These are phyloP conservation scores for Scedosporium boydii DNA, from an alignment of 2,329 filamentous ascomycete species.

Conservation along the genomic window DNA sequence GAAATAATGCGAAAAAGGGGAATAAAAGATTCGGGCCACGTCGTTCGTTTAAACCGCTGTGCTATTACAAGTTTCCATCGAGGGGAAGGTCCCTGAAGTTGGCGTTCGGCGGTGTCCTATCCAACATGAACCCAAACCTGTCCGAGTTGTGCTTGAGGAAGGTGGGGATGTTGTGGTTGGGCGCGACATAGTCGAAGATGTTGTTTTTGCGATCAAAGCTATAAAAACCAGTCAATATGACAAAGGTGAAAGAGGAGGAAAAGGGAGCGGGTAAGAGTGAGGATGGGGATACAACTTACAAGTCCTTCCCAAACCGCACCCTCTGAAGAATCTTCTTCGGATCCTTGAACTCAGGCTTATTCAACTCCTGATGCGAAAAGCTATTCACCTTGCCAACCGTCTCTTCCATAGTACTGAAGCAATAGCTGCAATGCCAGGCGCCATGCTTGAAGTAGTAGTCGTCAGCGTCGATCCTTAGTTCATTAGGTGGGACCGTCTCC, in stretches of 20 bases:
- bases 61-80: neutral
- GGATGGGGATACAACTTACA: slow-evolving; percentile 20
- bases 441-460: slow-evolving; percentile 32
- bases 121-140: slow-evolving; percentile 25
- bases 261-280: too few species aligned
- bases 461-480: slow-evolving; percentile 40
- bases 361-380: slow-evolving; percentile 38
- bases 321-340: slow-evolving; percentile 27
- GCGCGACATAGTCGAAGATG: slow-evolving; percentile 19
- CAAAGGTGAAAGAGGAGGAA: neutral
- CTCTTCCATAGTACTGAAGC: slow-evolving; percentile 46
- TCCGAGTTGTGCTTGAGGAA: slow-evolving; percentile 24
- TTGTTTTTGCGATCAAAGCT: slow-evolving; percentile 13
- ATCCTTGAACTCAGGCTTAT: slow-evolving; percentile 29
- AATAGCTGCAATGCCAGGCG: slow-evolving; percentile 54
- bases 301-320: slow-evolving; percentile 30
- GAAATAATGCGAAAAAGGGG: neutral
- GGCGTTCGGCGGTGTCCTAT: slow-evolving; percentile 26
- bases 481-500: slow-evolving; percentile 41
- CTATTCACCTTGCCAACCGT: slow-evolving; percentile 45
- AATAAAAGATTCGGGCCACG: neutral
- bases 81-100: slow-evolving; percentile 22
- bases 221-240: neutral
- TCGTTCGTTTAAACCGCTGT: too few species aligned
- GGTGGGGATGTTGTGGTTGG: slow-evolving; percentile 31